Evolutionary conservation across 2,329 filamentous ascomycete genomes (phyloP).

Genomic region (Thelonectria rubi): DNA sequence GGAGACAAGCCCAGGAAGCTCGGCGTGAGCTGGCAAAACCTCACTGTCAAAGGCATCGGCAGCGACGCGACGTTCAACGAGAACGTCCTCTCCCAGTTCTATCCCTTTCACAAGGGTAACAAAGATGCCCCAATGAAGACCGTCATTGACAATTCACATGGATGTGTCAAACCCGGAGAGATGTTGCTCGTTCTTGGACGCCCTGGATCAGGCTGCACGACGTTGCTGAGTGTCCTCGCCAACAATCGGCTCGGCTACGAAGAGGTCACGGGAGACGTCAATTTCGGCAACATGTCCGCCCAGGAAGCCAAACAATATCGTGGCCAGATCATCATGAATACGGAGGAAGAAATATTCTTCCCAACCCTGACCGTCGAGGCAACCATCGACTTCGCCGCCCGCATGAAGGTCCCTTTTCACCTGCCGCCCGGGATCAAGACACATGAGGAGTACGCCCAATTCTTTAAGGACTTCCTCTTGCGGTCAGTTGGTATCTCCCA

Average conservation of each 20-base stretch:
- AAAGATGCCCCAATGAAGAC: background rate
- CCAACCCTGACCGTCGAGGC: slow-evolving; percentile 71
- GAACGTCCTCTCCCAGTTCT: slow-evolving; percentile 32
- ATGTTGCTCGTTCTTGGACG: slow-evolving; percentile 76
- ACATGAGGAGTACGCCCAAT: slow-evolving; percentile 62
- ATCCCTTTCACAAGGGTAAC: background rate
- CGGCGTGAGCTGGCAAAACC: slow-evolving; percentile 36
- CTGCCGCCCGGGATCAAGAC: slow-evolving; percentile 63
- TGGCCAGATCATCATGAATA: slow-evolving; percentile 24
- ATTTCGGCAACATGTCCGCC: background rate
- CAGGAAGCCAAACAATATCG: background rate
- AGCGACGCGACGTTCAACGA: slow-evolving; percentile 33
- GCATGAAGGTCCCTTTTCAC: slow-evolving; percentile 47
- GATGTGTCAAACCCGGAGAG: slow-evolving; percentile 71
- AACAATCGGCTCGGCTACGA: slow-evolving; percentile 70
- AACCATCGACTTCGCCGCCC: slow-evolving; percentile 70
- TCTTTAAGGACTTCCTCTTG: slow-evolving; percentile 71
- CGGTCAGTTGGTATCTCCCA: slow-evolving; percentile 74
- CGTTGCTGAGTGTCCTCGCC: slow-evolving; percentile 65
- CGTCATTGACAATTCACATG: slow-evolving; percentile 72
- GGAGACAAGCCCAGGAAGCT: slow-evolving; percentile 10
- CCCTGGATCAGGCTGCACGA: slow-evolving; percentile 69
- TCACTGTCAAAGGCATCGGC: slow-evolving; percentile 32
- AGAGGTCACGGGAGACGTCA: slow-evolving; percentile 22
- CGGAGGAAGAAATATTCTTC: slow-evolving; percentile 38